phyloP scores from a whole-genome alignment of 2,329 filamentous ascomycete genomes.

The Aspergillus fischeri region DNA sequence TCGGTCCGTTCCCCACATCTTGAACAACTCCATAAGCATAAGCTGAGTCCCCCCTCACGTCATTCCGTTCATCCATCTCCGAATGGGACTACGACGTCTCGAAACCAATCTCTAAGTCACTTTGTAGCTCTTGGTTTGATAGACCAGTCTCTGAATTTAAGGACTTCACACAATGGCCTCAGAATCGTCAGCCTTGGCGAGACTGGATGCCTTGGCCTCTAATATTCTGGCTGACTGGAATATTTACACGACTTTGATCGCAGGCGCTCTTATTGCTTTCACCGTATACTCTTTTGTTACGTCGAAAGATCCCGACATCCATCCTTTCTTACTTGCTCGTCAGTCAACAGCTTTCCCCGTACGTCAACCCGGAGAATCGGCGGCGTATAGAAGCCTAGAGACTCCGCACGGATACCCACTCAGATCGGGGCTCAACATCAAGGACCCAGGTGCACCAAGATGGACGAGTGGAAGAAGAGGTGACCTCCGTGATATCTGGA shows the following conservation, averaged over 20 bases:
- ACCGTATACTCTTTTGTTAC: conserved; percentile 68
- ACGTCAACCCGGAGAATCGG: conserved; percentile 77
- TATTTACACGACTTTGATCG: conserved; percentile 68
- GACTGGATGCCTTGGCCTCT: conserved; percentile 68
- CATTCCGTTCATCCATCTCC: conserved; percentile 4
- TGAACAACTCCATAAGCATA: neutral
- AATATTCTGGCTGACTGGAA: conserved; percentile 77
- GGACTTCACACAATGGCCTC: conserved; percentile 31
- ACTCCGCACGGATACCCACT: conserved; percentile 81
- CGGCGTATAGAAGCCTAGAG: conserved; percentile 78
- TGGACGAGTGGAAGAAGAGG: conserved; percentile 82
- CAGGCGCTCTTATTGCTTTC: conserved; percentile 61
- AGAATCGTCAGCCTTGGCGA: conserved; percentile 55
- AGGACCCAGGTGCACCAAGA: conserved; percentile 72
- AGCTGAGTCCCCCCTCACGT: conserved; percentile 12
- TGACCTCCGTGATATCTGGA: conserved; percentile 89
- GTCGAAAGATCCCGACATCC: conserved; percentile 78
- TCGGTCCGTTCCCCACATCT: conserved; percentile 14
- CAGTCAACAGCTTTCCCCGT: conserved; percentile 77
- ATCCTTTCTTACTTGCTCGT: conserved; percentile 83
- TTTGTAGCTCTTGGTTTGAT: neutral
- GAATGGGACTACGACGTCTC: neutral
- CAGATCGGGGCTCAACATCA: conserved; percentile 73
- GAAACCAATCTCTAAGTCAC: neutral
- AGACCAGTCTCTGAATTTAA: neutral